Base-by-base conservation (phyloP, 1,284 basidiomycete species). In the Leccinum holopus region DNA sequence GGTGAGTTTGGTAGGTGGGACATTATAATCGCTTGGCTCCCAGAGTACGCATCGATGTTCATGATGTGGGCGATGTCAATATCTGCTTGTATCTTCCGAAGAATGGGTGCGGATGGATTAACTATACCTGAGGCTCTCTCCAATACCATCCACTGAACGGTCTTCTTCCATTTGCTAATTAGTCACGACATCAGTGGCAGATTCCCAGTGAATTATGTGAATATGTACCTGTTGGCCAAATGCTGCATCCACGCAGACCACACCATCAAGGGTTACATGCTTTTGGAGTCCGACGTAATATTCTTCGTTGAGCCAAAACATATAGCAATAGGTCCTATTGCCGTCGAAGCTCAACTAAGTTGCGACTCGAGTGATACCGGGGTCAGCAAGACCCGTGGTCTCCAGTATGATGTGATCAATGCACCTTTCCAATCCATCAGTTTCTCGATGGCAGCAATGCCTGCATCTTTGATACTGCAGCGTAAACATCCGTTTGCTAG, bases 231-330 rank as follows among this genome's bases (percentile, higher is more conserved):
- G 82, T 65, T 85, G 79, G 0, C 92, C 92, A 76, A 95, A 96
- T 6, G 91, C 83, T 9, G 91, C 92, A 72, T 97, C 94, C 7
- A 98, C 91, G 65, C 92, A 94, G 12, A 97, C 86, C 0, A 98
- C 92, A 11, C 93, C 92, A 72, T 98, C 95, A 0, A 97, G 81
- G 11, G 82, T 78, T 61, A 95, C 92, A 64, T 92, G 87, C 64
- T 78, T 82, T 3, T 88, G 83, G 0, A 92, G 78, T 1, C 89
- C 87, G 18, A 74, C 82, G 0, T 90, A 85, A 74, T 87, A 94
- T 70, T 95, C 94, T 73, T 97, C 94, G 70, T 97, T 97, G 32
- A 88, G 85, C 95, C 95, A 97, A 73, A 97, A 95, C 76, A 91
- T 87, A 2, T 87, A 86, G 0, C 92, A 60, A 95, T 94, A 0